Evolutionary conservation across 108 stramenopile genomes (phyloP).

Genomic region (Schizochytrium sp.): DNA sequence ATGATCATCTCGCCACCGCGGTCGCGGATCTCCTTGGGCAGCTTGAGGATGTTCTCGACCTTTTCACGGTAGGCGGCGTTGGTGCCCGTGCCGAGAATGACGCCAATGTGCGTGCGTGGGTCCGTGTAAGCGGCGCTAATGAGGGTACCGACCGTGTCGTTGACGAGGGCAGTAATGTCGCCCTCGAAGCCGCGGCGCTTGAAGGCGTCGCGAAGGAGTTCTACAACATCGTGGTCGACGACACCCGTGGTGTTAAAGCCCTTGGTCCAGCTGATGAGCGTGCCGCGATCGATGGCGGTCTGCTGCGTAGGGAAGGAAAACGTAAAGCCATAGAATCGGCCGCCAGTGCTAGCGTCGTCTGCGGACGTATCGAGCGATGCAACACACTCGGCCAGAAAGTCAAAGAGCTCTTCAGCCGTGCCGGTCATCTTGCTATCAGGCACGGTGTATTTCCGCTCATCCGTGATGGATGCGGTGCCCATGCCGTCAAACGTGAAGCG

Average conservation of each 20-base stretch:
- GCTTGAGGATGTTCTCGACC: conserved; percentile 7
- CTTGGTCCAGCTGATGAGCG: conserved; percentile 22
- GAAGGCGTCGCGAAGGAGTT: background rate
- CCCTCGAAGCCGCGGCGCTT: background rate
- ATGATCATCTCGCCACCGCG: conserved; percentile 10
- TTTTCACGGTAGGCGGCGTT: conserved; percentile 27
- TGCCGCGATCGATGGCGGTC: background rate
- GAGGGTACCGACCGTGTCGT: conserved; percentile 26
- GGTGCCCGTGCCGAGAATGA: conserved; percentile 28
- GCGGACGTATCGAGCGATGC: background rate
- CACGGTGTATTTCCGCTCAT: background rate
- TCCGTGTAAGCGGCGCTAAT: background rate
- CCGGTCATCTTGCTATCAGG: background rate
- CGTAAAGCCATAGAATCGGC: background rate
- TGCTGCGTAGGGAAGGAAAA: conserved; percentile 24
- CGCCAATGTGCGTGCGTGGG: background rate
- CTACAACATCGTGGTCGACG: background rate
- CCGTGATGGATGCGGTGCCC: background rate
- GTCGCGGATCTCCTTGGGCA: conserved; percentile 4
- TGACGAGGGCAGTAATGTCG: background rate
- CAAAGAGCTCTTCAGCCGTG: background rate
- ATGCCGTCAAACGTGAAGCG: background rate
- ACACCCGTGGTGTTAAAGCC: background rate
- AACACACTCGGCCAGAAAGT: background rate
- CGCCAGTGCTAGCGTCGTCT: background rate